Conservation (phyloP, 805 yeast genomes). For the Kazachstania bromeliacearum region DNA sequence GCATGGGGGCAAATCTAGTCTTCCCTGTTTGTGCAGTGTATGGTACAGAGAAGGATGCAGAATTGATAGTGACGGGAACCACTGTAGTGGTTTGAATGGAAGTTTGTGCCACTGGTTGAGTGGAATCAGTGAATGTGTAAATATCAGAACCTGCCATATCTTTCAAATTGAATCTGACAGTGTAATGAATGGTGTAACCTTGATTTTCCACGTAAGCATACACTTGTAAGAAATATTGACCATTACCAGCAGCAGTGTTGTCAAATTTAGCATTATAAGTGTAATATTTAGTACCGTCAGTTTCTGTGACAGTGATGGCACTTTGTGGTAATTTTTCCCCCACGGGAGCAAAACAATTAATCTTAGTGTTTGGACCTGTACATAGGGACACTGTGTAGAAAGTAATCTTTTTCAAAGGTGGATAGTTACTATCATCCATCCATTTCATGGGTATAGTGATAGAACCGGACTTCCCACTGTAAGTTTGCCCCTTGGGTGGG, state of each 20-base stretch:
- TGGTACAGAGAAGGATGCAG: constrained; percentile 52
- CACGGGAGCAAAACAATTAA: constrained; percentile 33
- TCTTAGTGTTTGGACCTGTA: constrained; percentile 51
- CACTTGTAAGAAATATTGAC: constrained; percentile 66
- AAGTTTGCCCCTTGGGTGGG: constrained; percentile 18
- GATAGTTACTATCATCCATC: constrained; percentile 44
- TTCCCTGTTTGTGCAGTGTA: constrained; percentile 73
- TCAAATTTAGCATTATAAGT: constrained; percentile 35
- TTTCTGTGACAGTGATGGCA: constrained; percentile 15
- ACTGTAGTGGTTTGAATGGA: constrained; percentile 26
- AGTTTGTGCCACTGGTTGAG: constrained; percentile 37
- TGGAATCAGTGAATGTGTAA: constrained; percentile 39
- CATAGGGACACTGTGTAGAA: constrained; percentile 49
- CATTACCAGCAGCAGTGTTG: constrained; percentile 44
- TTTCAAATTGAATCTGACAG: constrained; percentile 52
- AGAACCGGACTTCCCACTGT: constrained; percentile 19
- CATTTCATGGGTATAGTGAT: constrained; percentile 36
- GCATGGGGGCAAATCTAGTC: constrained; percentile 88
- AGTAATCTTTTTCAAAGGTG: constrained; percentile 36
- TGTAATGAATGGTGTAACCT: constrained; percentile 53
- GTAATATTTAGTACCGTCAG: constrained; percentile 20
- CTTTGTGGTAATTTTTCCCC: constrained; percentile 24
- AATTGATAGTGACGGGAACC: constrained; percentile 35
- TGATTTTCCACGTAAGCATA: constrained; percentile 33
- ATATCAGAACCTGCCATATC: constrained; percentile 63